phyloP scores from a whole-genome alignment of 352 stramenopile species.

The Globisporangium paroecandrum region DNA sequence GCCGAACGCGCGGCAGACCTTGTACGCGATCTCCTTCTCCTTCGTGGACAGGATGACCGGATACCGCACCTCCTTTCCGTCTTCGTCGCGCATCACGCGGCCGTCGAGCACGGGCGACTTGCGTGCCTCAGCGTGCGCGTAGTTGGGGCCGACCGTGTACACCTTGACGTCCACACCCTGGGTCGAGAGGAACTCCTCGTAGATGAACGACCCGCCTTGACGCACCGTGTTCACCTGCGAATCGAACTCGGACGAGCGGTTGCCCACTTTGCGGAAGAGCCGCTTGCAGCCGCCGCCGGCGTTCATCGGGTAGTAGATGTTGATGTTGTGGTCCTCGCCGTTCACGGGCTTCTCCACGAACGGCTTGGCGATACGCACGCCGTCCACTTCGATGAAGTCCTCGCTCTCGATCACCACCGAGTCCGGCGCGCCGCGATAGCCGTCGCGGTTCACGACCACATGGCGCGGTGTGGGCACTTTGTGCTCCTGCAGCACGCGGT shows the following conservation, averaged over 20 bases:
- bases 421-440: conserved; percentile 56
- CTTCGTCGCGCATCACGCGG: conserved; percentile 94
- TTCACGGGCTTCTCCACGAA: conserved; percentile 99
- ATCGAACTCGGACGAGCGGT: conserved; percentile 94
- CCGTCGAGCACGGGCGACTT: conserved; percentile 99
- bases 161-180: conserved; percentile 99
- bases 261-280: conserved; percentile 97
- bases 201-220: conserved; percentile 90
- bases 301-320: conserved; percentile 99
- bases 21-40: conserved; percentile 98
- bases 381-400: conserved; percentile 87
- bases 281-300: conserved; percentile 98
- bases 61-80: conserved; percentile 99
- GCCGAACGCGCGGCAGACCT: conserved; percentile 73
- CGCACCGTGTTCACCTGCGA: conserved; percentile 95
- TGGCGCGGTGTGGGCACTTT: conserved; percentile 94
- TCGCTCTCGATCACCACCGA: conserved; percentile 60
- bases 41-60: conserved; percentile 97
- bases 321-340: conserved; percentile 99
- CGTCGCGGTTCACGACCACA: conserved; percentile 94
- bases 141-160: conserved; percentile 98
- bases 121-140: conserved; percentile 98
- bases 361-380: conserved; percentile 96
- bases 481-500: conserved; percentile 89
- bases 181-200: conserved; percentile 98